These are phyloP conservation scores for Tulasnella sp. DNA, from an alignment of 768 basidiomycete species.

Conservation along the genomic window DNA sequence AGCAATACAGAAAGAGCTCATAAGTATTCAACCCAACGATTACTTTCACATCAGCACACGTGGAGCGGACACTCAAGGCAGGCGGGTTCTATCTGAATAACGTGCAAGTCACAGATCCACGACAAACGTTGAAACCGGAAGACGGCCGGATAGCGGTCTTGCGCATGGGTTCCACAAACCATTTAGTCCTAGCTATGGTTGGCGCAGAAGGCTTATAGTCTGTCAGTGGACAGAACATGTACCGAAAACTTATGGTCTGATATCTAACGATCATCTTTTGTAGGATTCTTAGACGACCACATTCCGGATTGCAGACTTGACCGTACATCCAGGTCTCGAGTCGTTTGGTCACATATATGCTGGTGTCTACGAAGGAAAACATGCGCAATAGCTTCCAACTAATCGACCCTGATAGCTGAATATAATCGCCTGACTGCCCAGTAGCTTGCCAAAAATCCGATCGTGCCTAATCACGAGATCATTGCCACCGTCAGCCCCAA, in stretches of 20 bases:
- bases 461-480: conserved; percentile 45
- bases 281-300: too few relatives aligned
- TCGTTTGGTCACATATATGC: too few relatives aligned
- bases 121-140: conserved; percentile 45
- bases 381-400: too few relatives aligned
- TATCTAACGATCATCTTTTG: too few relatives aligned
- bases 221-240: too few relatives aligned
- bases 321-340: too few relatives aligned
- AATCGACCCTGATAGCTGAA: conserved; percentile 68
- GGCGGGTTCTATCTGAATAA: conserved; percentile 71
- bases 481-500: background rate
- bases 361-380: too few relatives aligned
- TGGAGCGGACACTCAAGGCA: conserved; percentile 46
- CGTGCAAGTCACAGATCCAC: conserved; percentile 38
- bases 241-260: too few relatives aligned
- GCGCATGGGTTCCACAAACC: conserved; percentile 63
- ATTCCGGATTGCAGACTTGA: too few relatives aligned
- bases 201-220: too few relatives aligned
- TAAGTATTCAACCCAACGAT: too few relatives aligned
- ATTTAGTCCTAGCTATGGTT: conserved; percentile 40
- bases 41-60: conserved; percentile 40
- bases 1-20: background rate
- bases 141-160: conserved; percentile 51
- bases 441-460: conserved; percentile 84
- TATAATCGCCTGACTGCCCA: conserved; percentile 85